Percentiles rank a stretch among this genome's conserved stretches.
Evolutionary conservation across 2,329 filamentous ascomycete species (phyloP).

Genomic region (Ambrosiella beaveri): DNA sequence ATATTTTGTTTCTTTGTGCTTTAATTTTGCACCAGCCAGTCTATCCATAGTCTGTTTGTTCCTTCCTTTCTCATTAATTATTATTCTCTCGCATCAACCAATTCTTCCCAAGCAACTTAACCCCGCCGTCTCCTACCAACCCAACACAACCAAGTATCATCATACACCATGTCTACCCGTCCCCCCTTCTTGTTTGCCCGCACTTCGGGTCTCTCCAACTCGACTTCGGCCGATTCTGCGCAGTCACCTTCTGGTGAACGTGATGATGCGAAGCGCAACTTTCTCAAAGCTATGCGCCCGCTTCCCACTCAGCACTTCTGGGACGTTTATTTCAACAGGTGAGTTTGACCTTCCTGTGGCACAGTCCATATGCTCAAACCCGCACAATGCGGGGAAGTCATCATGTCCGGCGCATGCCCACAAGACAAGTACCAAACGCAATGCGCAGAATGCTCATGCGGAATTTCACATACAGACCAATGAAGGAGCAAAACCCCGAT

Average conservation of each 20-base stretch:
- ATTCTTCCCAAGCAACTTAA: background rate
- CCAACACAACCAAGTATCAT: slow-evolving; percentile 1
- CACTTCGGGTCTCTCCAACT: slow-evolving; percentile 44
- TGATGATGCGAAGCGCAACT: slow-evolving; percentile 69
- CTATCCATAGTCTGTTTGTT: background rate
- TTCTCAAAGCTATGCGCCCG: slow-evolving; percentile 55
- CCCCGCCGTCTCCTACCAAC: background rate
- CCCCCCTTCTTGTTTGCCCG: slow-evolving; percentile 44
- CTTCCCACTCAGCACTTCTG: slow-evolving; percentile 68
- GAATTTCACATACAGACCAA: slow-evolving; percentile 20
- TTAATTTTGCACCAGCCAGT: slow-evolving; percentile 4
- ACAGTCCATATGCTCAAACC: background rate
- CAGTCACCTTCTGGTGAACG: slow-evolving; percentile 55
- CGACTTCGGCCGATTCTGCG: slow-evolving; percentile 39
- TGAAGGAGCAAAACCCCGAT: slow-evolving; percentile 27
- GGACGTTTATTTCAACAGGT: slow-evolving; percentile 52
- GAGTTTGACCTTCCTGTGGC: slow-evolving; percentile 14
- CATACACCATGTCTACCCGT: slow-evolving; percentile 34
- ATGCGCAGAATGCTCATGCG: background rate
- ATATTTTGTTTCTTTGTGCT: background rate
- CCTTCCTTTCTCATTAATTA: slow-evolving; percentile 3
- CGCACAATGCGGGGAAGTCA: background rate
- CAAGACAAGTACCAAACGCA: background rate
- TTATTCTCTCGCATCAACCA: background rate
- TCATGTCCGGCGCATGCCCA: background rate